Evolutionary conservation across 2,329 filamentous ascomycete genomes (phyloP).

Genomic region (Phaeosphaeriaceae sp.): DNA sequence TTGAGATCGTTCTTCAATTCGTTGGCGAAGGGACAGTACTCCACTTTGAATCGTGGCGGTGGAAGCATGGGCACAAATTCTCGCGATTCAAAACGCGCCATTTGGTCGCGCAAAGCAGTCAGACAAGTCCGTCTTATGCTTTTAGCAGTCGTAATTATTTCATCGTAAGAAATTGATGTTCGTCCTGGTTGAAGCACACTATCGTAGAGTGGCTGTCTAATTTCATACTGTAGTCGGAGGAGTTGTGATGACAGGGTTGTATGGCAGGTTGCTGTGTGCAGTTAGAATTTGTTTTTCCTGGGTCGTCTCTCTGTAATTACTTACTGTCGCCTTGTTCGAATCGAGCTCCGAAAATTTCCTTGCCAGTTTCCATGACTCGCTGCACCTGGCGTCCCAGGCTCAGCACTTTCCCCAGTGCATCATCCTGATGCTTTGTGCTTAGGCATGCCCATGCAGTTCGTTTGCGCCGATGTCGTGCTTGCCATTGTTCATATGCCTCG

Average conservation of each 20-base stretch:
- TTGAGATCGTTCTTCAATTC: slow-evolving; percentile 35
- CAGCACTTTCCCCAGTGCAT: slow-evolving; percentile 34
- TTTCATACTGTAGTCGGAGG: slow-evolving; percentile 41
- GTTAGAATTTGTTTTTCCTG: slow-evolving; percentile 16
- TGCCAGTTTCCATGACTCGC: slow-evolving; percentile 35
- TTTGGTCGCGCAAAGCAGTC: slow-evolving; percentile 37
- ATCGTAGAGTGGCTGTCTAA: slow-evolving; percentile 39
- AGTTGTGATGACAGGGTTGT: slow-evolving; percentile 40
- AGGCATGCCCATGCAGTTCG: slow-evolving; percentile 37
- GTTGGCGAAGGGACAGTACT: slow-evolving; percentile 41
- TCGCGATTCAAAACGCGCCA: slow-evolving; percentile 30
- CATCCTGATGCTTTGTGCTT: slow-evolving; percentile 29
- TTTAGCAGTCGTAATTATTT: slow-evolving; percentile 39
- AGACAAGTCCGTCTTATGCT: slow-evolving; percentile 42
- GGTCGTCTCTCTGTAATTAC: slow-evolving; percentile 1
- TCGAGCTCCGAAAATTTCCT: slow-evolving; percentile 31
- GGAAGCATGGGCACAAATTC: slow-evolving; percentile 31
- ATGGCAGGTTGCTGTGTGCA: slow-evolving; percentile 36
- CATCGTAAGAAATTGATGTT: slow-evolving; percentile 31
- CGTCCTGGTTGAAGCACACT: slow-evolving; percentile 27
- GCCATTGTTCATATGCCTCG: slow-evolving; percentile 42
- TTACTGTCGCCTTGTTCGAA: slow-evolving; percentile 45
- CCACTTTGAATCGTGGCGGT: slow-evolving; percentile 43
- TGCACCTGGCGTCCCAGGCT: slow-evolving; percentile 35
- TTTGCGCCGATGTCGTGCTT: slow-evolving; percentile 24